Evolutionary conservation across 805 yeast genomes (phyloP), one percentile per base, ranked within the genome.

Genomic region (Yamadazyma takamatsuzukensis): DNA sequence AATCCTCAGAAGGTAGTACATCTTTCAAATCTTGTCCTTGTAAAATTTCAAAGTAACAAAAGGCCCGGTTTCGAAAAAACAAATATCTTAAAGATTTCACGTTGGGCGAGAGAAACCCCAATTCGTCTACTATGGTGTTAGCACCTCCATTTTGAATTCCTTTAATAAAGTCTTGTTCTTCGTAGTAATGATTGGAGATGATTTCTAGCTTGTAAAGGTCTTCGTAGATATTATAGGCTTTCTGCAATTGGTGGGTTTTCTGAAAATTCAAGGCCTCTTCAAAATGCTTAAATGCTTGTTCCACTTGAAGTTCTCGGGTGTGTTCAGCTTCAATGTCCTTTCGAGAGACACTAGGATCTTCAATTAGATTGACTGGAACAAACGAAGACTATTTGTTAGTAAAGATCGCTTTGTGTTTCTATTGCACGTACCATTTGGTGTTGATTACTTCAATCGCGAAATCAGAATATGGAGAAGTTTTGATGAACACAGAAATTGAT

Each of bases 281-380:
- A 51, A 83, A 87, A 9, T 79, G 59, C 44, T 76, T 77, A 53
- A 83, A 81, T 3, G 95, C 93, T 49, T 83, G 84, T 54, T 93
- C 97, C 14, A 80, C 72, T 59, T 90, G 97, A 15, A 90, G 64
- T 53, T 93, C 99, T 29, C 96, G 67, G 1, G 97, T 83, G 49
- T 88, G 95, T 43, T 87, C 90, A 43, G 89, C 96, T 21, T 81
- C 83, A 24, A 57, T 44, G 34, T 61, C 70, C 37, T 64, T 61
- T 42, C 85, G 90, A 21, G 75, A 64, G 13, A 59, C 59, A 4
- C 73, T 59, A 31, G 83, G 85, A 49, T 84, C 94, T 36, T 83
- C 90, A 25, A 74, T 74, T 28, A 81, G 60, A 49, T 90, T 90
- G 27, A 89, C 68, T 2, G 97, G 95, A 19, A 80, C 70, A 54